Base-by-base conservation (phyloP, 805 yeast species). In the Wickerhamomyces bovis region DNA sequence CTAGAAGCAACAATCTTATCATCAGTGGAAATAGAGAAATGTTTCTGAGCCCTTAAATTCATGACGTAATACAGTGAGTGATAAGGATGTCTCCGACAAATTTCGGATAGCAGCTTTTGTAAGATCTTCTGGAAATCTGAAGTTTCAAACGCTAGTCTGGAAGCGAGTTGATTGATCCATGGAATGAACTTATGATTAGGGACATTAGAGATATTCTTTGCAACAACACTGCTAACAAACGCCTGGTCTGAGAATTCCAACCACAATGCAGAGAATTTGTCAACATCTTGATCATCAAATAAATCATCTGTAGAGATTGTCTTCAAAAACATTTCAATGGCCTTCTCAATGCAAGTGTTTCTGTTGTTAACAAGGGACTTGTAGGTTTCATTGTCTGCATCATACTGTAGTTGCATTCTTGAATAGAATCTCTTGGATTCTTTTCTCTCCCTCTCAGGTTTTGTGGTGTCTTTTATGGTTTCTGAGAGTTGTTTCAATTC, bases 241-340 rank as follows among this genome's bases (percentile, higher is more conserved):
- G 63, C 72, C 30, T 71, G 70, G 6, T 62, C 60, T 3, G 80
- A 71, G 53, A 79, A 74, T 50, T 83, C 85, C 36, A 92, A 70
- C 95, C 97, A 92, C 11, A 92, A 62, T 0, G 90, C 85, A 62
- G 90, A 83, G 51, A 90, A 83, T 46, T 86, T 77, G 58, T 88
- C 95, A 25, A 84, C 67, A 43, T 78, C 83, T 48, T 76, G 78
- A 42, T 76, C 80, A 44, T 73, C 76, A 49, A 61, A 69, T 3
- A 56, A 56, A 41, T 73, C 76, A 39, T 71, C 62, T 18, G 68
- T 62, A 1, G 71, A 60, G n/a, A 85, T 64, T 15, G 85, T 69
- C 38, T 68, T 71, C 44, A 89, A 56, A 56, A 83, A 87, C 52
- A 76, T 83, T 20, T 71, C 73, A 15, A 83, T 67, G 0, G 95